Evolutionary conservation across 345 rosid genomes (phyloP), one percentile per base, ranked within the genome.

Genomic region (Euphorbia pulcherrima): DNA sequence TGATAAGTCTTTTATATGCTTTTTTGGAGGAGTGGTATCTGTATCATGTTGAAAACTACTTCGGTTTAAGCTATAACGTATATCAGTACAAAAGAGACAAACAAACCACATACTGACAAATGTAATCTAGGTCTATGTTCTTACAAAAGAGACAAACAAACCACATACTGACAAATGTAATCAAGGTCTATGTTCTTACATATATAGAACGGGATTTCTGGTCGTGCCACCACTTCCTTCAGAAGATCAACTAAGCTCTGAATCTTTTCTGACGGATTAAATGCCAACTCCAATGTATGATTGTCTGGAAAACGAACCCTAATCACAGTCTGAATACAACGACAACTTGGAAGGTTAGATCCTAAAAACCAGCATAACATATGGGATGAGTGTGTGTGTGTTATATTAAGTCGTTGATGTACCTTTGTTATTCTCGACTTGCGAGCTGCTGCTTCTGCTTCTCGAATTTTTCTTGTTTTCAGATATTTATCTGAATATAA

Each of bases 1-100:
- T n/a, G 88, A 84, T 68, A 83, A 75, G 76, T 94, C 92, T 73
- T 84, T 85, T 39, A 94, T 72, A 73, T 80, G 80, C 80, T 85
- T 86, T 82, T 91, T 94, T 1, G 99, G 99, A 57, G 99, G 97
- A 71, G 97, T 83, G 6, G 96, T 88, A 74, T 86, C 96, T 89
- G 87, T 75, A 78, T 81, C 57, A 71, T 52, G 37, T 63, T 55
- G 17, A n/a, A n/a, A n/a, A 59, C 29, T 58, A 18, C 52, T 58
- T 41, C 18, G 30, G 30, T 44, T 67, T 62, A 60, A 55, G 44
- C 50, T 60, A 68, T 17, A 1, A 46, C 62, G 29, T 21, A 9
- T 16, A 37, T 13, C 16, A 62, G 56, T 17, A 12, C 27, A 51
- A 69, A 50, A 39, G 35, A 50, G 6, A 61, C 13, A 13, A 41